Percentiles rank a stretch among this genome's conserved stretches.
phyloP scores from a whole-genome alignment of 805 yeast species.

The Alloascoidea africana region DNA sequence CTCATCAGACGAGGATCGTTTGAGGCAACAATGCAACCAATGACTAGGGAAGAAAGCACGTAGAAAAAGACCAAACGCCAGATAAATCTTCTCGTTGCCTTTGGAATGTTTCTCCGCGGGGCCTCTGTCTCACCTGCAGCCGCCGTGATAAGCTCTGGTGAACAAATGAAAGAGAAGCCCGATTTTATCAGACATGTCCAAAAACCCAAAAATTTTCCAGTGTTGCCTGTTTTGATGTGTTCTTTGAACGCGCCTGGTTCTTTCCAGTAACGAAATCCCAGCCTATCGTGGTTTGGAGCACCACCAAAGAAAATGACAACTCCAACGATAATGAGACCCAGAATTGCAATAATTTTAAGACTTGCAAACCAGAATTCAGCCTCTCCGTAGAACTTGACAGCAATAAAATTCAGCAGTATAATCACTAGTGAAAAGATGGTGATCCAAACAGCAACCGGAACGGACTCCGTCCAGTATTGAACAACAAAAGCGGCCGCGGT shows the following conservation, averaged over 20 bases:
- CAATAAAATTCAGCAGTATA: conserved; percentile 38
- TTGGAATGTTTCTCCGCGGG: conserved; percentile 45
- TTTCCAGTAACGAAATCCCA: conserved; percentile 42
- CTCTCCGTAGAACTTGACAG: conserved; percentile 37
- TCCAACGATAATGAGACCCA: conserved; percentile 48
- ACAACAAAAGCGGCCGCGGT: conserved; percentile 67
- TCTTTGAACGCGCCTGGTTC: conserved; percentile 36
- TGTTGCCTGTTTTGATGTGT: conserved; percentile 32
- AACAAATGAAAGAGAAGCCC: conserved; percentile 67
- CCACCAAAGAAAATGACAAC: conserved; percentile 81
- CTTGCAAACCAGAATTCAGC: conserved; percentile 53
- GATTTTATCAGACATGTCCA: conserved; percentile 46
- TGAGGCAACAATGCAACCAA: conserved; percentile 46
- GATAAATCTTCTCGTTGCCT: conserved; percentile 44
- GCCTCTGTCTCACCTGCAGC: conserved; percentile 43
- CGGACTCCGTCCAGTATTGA: conserved; percentile 64
- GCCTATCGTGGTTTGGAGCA: conserved; percentile 32
- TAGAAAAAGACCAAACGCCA: conserved; percentile 50
- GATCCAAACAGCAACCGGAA: conserved; percentile 50
- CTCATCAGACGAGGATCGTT: conserved; percentile 31
- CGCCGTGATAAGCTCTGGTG: conserved; percentile 59
- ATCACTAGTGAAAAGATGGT: conserved; percentile 30
- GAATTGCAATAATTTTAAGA: conserved; percentile 47
- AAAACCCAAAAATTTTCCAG: conserved; percentile 50
- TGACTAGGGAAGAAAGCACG: conserved; percentile 36